Base-by-base conservation (phyloP, 164 flowering plant species). In the Chloranthus sessilifolius region DNA sequence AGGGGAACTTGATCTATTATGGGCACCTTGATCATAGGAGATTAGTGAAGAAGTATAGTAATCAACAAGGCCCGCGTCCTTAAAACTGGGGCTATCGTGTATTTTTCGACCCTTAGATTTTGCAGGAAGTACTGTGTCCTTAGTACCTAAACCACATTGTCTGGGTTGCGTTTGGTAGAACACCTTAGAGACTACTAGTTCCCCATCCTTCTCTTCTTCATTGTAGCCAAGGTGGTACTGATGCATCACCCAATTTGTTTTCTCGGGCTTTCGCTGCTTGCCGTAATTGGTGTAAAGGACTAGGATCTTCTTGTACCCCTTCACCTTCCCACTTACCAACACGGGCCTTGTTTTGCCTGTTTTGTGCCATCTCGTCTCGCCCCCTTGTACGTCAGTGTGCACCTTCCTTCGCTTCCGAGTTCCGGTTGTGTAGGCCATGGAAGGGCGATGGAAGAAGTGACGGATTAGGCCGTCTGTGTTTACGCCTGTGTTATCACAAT, bases 241-340 rank as follows among this genome's bases (percentile, higher is more conserved):
- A 53, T 91, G 98, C 98, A 91, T 91, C 3, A 91, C 96, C 98
- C 96, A 91, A 50, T 85, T 88, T 2, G 96, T 91, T 56, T 91
- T 91, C 59, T 83, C 95, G 0, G 98, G 95, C 36, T 91, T 91
- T 27, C 75, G 68, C 58, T 80, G 85, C 60, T 89, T 67, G 1
- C 98, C 96, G 47, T 88, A 91, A 67, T 91, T 91, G 45, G 92
- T 80, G 78, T 91, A 91, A 15, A 90, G 86, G 24, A 90, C 98
- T 5, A 90, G 71, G 28, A 90, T 90, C 64, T 90, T 90, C 65
- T 91, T 91, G 77, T 73, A 82, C 3, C 98, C 98, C 43, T 76
- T 83, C 16, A 72, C 54, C 33, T 24, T 52, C 7, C 90, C 86
- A 21, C 46, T 55, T 2, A 47, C 57, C 3, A 68, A 43, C 10